phyloP scores from a whole-genome alignment of 2,329 filamentous ascomycete species.

The Aspergillus sp. region DNA sequence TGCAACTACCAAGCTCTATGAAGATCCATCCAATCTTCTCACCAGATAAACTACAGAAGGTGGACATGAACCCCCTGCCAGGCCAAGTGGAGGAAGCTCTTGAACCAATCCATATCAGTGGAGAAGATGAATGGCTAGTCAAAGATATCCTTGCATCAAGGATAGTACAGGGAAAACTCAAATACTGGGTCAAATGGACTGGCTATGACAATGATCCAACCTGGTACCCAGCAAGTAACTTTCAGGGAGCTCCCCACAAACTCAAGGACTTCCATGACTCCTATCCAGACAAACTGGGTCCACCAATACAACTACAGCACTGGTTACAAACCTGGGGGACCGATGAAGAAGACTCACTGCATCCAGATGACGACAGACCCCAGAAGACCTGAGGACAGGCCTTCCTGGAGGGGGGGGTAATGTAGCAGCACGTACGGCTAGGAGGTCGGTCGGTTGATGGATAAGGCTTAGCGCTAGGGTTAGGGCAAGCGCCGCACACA shows the following conservation, averaged over 20 bases:
- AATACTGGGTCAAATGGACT: conserved; percentile 5
- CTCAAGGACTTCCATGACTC: conserved; percentile 4
- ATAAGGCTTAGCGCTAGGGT: no score
- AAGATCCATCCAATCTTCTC: background rate
- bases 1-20: background rate
- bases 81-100: background rate
- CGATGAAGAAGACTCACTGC: background rate
- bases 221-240: conserved; percentile 6
- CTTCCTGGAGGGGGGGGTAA: background rate
- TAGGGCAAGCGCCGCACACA: no score
- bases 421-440: no score
- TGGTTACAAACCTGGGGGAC: conserved; percentile 1
- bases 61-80: background rate
- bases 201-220: conserved; percentile 3
- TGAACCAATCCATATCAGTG: background rate
- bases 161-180: background rate
- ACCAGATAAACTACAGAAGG: background rate
- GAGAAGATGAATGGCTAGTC: conserved; percentile 7
- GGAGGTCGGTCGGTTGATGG: no score
- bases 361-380: background rate
- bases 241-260: conserved; percentile 3
- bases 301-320: conserved; percentile 1
- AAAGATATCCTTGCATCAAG: conserved; percentile 4
- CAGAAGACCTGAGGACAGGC: background rate
- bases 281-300: conserved; percentile 3